Evolutionary conservation across 192 early-diverging fungal genomes (phyloP), one percentile per base, ranked within the genome.

Genomic region (Coemansia guatemalensis): DNA sequence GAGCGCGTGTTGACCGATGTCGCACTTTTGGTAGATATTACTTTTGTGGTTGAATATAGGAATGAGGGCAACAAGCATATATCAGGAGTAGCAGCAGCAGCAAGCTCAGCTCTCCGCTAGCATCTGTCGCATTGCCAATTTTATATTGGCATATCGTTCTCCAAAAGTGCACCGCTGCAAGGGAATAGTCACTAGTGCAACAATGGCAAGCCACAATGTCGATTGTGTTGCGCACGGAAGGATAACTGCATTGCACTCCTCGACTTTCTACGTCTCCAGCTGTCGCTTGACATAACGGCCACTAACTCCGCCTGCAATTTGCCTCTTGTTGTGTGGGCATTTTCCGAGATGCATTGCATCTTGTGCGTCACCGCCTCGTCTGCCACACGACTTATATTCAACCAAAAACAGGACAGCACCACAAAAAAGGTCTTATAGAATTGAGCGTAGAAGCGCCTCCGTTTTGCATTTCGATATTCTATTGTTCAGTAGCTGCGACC

Each of bases 161-260:
- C 35, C 39, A 44, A 44, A 44, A 44, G 39, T 44, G 12, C 39
- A 44, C 39, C 21, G 26, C 24, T 50, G 50, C 47, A 26, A 33
- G 21, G 48, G 48, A 33, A 49, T 49, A 33, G 58, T 50, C 58
- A 29, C 33, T 30, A 60, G 47, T 17, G 26, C 18, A 41, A 60
- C 58, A 60, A 60, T 60, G 58, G 48, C 1, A 27, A 60, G 58
- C 58, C 58, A 60, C 30, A 49, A 47, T 50, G 58, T 60, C 58
- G 58, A 49, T 30, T n/a, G 18, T 49, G 26, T 60, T n/a, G 58
- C 26, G 41, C 47, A 49, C 23, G 18, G 27, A 12, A 21, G 58
- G 58, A 60, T 60, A 60, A 60, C 58, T 60, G 58, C 11, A 26
- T 60, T 29, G 48, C 48, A 14, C 14, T 17, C 17, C 12, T 49